Conservation (phyloP, 352 stramenopile species). For the Phytopythium delawarense region DNA sequence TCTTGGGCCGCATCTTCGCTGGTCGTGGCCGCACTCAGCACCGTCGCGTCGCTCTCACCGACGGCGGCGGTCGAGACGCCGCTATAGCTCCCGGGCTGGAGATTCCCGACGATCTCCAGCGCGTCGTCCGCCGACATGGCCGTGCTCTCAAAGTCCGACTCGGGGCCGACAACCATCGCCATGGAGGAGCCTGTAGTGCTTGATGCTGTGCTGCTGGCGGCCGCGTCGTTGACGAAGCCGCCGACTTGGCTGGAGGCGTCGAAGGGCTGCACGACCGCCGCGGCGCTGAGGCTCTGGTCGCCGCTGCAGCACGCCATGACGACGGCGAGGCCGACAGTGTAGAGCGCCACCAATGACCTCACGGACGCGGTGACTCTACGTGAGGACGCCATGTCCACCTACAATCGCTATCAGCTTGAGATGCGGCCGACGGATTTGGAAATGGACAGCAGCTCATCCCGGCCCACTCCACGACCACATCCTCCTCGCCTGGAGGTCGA, state of each 20-base stretch:
- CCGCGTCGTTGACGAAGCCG: conserved; percentile 12
- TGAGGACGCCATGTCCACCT: not conserved
- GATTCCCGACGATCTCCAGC: conserved; percentile 10
- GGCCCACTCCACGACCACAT: not conserved
- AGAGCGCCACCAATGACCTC: not conserved
- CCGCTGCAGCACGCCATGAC: not conserved
- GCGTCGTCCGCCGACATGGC: conserved; percentile 10
- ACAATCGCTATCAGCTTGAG: no score
- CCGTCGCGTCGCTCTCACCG: not conserved
- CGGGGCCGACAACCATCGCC: not conserved
- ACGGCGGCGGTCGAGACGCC: conserved; percentile 5
- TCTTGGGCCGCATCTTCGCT: conserved; percentile 5
- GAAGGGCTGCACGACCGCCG: conserved; percentile 2
- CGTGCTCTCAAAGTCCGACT: conserved; percentile 17
- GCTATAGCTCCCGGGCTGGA: conserved; percentile 7
- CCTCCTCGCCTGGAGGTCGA: not conserved
- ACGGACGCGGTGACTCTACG: not conserved
- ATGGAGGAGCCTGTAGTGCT: not conserved
- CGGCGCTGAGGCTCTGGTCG: not conserved
- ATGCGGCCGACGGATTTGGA: not conserved
- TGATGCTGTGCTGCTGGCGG: not conserved
- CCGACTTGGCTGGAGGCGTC: not conserved
- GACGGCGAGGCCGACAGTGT: not conserved
- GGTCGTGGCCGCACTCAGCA: conserved; percentile 7
- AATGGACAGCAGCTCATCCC: not conserved